phyloP scores from a whole-genome alignment of 352 stramenopile species.

The Globisporangium nodosum region DNA sequence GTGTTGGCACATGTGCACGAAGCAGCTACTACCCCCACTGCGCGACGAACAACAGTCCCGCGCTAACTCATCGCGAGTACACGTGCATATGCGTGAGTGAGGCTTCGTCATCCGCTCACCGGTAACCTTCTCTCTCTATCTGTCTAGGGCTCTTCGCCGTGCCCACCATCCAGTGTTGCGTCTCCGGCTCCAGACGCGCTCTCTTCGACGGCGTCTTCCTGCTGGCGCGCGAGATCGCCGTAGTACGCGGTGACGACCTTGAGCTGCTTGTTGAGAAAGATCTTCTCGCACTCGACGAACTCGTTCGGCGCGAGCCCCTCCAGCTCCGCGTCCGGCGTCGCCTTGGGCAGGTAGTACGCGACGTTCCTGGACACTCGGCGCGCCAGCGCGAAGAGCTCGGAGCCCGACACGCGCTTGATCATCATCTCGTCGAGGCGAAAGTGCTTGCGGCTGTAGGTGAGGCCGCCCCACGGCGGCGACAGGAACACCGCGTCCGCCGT shows the following conservation, averaged over 20 bases:
- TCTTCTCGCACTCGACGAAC: slow-evolving; percentile 65
- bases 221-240: slow-evolving; percentile 37
- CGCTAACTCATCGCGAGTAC: too few relatives aligned
- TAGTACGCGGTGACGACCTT: slow-evolving; percentile 85
- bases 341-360: slow-evolving; percentile 79
- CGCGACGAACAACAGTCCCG: too few relatives aligned
- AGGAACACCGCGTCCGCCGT: slow-evolving; percentile 88
- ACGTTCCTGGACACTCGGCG: slow-evolving; percentile 61
- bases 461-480: slow-evolving; percentile 86
- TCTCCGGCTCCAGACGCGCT: too few relatives aligned
- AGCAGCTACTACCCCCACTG: too few relatives aligned
- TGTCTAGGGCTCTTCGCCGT: too few relatives aligned
- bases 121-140: too few relatives aligned
- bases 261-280: slow-evolving; percentile 73
- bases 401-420: slow-evolving; percentile 48
- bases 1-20: too few relatives aligned
- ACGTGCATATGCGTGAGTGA: too few relatives aligned
- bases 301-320: slow-evolving; percentile 44
- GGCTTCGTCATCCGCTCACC: too few relatives aligned
- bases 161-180: too few relatives aligned
- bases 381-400: slow-evolving; percentile 60
- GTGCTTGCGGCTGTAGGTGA: slow-evolving; percentile 60
- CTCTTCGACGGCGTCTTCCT: too few relatives aligned
- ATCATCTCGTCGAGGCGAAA: slow-evolving; percentile 68
- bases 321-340: slow-evolving; percentile 46